Percentiles rank a stretch among this genome's conserved stretches.
Conservation (phyloP, 306 rosid genomes). For the Cucurbita argyrosperma region DNA sequence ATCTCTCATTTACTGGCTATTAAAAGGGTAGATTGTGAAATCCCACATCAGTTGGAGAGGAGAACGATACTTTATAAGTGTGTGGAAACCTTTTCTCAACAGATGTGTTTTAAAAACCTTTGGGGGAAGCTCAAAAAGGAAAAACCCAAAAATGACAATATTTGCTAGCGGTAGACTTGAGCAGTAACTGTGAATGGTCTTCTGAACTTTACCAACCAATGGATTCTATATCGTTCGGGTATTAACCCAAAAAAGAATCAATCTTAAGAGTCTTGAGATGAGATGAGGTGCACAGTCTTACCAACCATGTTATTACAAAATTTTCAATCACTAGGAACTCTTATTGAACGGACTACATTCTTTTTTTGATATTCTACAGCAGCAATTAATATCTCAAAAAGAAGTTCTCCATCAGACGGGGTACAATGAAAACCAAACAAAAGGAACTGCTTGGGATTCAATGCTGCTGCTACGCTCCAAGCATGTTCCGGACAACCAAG, state of each 20-base stretch:
- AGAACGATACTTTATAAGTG: too few relatives aligned
- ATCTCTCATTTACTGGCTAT: too few relatives aligned
- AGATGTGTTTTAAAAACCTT: too few relatives aligned
- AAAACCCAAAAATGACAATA: too few relatives aligned
- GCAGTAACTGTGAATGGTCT: background rate
- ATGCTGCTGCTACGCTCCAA: background rate
- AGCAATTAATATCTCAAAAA: constrained; percentile 7
- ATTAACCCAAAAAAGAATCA: background rate
- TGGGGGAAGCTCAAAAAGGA: too few relatives aligned
- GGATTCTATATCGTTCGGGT: background rate
- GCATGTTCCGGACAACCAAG: background rate
- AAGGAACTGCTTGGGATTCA: background rate
- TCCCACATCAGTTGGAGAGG: too few relatives aligned
- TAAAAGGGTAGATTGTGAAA: too few relatives aligned
- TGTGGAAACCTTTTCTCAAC: too few relatives aligned
- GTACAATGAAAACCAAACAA: background rate
- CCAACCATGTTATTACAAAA: constrained; percentile 35
- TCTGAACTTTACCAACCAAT: background rate
- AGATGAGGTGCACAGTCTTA: background rate
- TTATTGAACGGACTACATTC: constrained; percentile 12
- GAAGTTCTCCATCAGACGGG: background rate
- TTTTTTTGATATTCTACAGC: constrained; percentile 17
- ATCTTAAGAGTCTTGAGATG: background rate
- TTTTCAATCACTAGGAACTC: constrained; percentile 3
- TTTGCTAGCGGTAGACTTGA: too few relatives aligned